Evolutionary conservation across 805 yeast genomes (phyloP), one percentile per base, ranked within the genome.

Genomic region (Schwanniomyces polymorphus): DNA sequence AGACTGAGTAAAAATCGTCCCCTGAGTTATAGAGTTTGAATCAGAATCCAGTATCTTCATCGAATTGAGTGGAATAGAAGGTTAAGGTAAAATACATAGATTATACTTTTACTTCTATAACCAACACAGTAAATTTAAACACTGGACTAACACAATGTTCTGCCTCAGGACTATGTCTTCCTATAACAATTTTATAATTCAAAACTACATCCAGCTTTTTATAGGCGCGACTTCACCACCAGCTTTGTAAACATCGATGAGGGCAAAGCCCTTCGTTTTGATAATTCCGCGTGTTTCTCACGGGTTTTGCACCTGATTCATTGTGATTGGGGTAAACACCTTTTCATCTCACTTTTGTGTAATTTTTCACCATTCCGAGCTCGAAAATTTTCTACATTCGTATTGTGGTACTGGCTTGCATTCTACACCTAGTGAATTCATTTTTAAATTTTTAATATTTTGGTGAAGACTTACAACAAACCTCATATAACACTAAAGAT

Each of bases 401-500:
- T 29, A 17, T 17, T n/a, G 25, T 27, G n/a, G 31, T 10, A 31
- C 28, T 41, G 39, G 27, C 31, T 23, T 23, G 34, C 26, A 27
- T 25, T 28, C 33, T 27, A 41, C 29, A 17, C 18, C n/a, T 41
- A 37, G 39, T 37, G 5, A 37, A 37, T 37, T 37, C 39, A 21
- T 23, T 37, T 34, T 21, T 21, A 37, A 21, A 37, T 11, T 37
- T 37, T 23, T 37, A 37, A 37, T 37, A 21, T 21, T 37, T 21
- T 37, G 35, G 35, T 21, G 39, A 37, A 29, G 16, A 41, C 43
- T 43, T 44, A 37, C 43, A 41, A 25, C 31, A 39, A 44, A 40
- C 50, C 40, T 31, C 43, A 45, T 35, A 43, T 38, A 27, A 44
- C 41, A 40, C 27, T 23, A 33, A 53, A 54, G 48, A 67, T 67